Percentiles rank a stretch among this genome's conserved stretches.
Evolutionary conservation across 495 filamentous ascomycete species (phyloP).

Genomic region (Neurospora cerealis): DNA sequence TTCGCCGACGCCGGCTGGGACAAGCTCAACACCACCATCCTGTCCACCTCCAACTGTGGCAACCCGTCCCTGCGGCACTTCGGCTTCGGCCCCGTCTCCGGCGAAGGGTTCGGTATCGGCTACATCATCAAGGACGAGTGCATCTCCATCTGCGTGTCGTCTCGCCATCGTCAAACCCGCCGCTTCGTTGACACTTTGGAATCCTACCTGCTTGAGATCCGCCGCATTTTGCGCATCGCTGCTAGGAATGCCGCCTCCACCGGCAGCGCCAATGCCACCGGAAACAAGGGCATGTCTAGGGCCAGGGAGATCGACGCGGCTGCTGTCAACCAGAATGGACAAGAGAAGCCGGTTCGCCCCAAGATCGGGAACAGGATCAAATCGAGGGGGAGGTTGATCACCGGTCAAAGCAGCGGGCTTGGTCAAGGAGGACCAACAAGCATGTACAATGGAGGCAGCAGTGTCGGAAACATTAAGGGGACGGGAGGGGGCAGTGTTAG

Average conservation of each 20-base stretch:
- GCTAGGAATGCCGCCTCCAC: constrained; percentile 34
- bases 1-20: constrained; percentile 92
- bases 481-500: constrained; percentile 31
- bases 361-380: constrained; percentile 30
- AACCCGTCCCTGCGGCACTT: constrained; percentile 96
- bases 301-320: constrained; percentile 34
- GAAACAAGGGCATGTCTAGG: constrained; percentile 18
- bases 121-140: constrained; percentile 98
- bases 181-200: constrained; percentile 85
- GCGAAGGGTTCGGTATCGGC: constrained; percentile 92
- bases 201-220: constrained; percentile 79
- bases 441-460: neutral
- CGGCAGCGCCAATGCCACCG: neutral
- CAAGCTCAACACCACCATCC: constrained; percentile 84
- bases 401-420: constrained; percentile 26
- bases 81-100: constrained; percentile 89
- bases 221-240: constrained; percentile 65
- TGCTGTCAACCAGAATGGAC: neutral
- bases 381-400: constrained; percentile 49
- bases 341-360: neutral
- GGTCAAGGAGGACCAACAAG: constrained; percentile 18
- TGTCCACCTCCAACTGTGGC: constrained; percentile 97
- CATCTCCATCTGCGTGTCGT: constrained; percentile 83
- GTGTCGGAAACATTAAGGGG: neutral
- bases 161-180: constrained; percentile 86